Conservation (phyloP, 306 rosid species). For the Betula pendula region DNA sequence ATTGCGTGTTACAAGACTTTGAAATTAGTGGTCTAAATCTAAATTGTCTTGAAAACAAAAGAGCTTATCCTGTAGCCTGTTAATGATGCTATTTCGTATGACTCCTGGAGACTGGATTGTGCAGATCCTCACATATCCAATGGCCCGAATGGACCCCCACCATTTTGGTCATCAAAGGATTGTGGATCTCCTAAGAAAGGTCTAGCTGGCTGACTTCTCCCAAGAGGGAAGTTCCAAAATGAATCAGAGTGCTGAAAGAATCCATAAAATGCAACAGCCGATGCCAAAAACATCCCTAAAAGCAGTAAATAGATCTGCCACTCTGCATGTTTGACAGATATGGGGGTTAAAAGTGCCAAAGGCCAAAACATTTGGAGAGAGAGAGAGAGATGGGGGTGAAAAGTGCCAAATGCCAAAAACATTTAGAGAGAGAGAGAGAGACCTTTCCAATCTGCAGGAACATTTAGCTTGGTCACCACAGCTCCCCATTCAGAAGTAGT, state of each 20-base stretch:
- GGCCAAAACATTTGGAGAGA: neutral
- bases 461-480: constrained; percentile 76
- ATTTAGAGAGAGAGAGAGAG: neutral
- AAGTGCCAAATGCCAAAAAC: neutral
- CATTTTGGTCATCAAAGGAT: constrained; percentile 58
- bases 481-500: constrained; percentile 91
- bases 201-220: constrained; percentile 56
- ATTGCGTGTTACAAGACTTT: constrained; percentile 5
- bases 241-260: constrained; percentile 88
- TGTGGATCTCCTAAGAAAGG: constrained; percentile 53
- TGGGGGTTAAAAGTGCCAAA: neutral
- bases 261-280: constrained; percentile 70
- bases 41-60: constrained; percentile 22
- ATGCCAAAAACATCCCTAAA: constrained; percentile 66
- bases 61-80: constrained; percentile 20
- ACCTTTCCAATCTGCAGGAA: constrained; percentile 99
- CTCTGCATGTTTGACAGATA: constrained; percentile 63
- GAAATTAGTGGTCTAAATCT: constrained; percentile 12
- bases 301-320: constrained; percentile 96
- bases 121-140: constrained; percentile 65
- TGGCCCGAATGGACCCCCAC: constrained; percentile 55
- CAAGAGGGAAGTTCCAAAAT: constrained; percentile 80
- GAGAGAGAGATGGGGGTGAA: neutral
- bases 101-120: constrained; percentile 7
- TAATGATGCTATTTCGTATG: constrained; percentile 13